These are phyloP conservation scores for Dictyostelium purpureum DNA, from an alignment of 78 protist genomes.

Conservation along the genomic window DNA sequence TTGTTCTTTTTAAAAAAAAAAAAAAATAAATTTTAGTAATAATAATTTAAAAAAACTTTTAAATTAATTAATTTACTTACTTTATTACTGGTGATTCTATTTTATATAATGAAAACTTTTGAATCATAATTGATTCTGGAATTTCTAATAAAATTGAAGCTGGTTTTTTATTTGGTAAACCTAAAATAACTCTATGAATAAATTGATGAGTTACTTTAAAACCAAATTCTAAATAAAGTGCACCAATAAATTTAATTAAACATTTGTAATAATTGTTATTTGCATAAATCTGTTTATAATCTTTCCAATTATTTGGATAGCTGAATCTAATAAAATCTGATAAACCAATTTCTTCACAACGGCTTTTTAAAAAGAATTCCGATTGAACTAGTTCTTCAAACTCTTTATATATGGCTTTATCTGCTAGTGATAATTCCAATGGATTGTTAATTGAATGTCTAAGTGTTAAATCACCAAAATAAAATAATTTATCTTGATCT, in stretches of 20 bases:
- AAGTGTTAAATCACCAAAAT: neutral
- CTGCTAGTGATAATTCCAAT: neutral
- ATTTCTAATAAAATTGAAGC: constrained; percentile 8
- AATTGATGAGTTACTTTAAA: neutral
- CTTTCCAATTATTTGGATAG: neutral
- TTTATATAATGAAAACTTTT: constrained; percentile 29
- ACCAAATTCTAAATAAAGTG: constrained; percentile 27
- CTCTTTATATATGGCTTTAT: neutral
- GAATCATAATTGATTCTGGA: constrained; percentile 21
- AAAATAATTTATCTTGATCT: neutral
- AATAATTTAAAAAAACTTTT: neutral
- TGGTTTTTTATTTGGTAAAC: neutral
- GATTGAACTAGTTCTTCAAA: neutral
- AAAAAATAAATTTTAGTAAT: neutral
- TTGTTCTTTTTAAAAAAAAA: neutral
- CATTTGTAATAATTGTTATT: neutral
- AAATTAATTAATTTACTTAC: neutral
- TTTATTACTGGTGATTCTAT: constrained; percentile 41
- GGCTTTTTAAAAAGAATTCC: neutral
- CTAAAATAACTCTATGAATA: neutral
- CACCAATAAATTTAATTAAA: constrained; percentile 38
- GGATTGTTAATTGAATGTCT: constrained; percentile 3
- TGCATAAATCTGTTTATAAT: neutral
- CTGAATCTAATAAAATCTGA: neutral
- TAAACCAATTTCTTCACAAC: neutral